A percentile compares a stretch with the other conserved stretches of the same genome.
Evolutionary conservation across 306 rosid genomes (phyloP).

Genomic region (Neltuma alba): DNA sequence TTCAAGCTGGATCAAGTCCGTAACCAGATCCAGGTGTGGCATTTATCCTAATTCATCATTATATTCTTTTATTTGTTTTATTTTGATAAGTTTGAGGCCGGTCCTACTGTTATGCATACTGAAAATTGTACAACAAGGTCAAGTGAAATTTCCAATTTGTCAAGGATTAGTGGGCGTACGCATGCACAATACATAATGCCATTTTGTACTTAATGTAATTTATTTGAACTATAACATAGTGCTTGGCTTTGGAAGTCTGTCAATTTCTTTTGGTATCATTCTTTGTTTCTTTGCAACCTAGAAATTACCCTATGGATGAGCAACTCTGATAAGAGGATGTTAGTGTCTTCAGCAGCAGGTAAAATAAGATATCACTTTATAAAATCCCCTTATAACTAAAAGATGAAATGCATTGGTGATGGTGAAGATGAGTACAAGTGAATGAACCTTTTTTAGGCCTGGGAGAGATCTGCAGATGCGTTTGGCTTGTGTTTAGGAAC

Average conservation of each 20-base stretch:
- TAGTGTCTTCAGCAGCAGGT: neutral
- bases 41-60: neutral
- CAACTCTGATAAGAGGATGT: neutral
- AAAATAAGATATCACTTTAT: neutral
- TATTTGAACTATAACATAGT: neutral
- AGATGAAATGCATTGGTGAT: neutral
- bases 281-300: neutral
- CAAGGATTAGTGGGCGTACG: neutral
- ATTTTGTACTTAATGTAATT: neutral
- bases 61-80: no score
- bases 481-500: neutral
- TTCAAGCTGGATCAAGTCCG: constrained; percentile 70
- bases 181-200: neutral
- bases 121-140: neutral
- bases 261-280: neutral
- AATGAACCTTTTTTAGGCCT: neutral
- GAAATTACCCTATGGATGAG: neutral
- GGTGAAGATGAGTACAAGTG: neutral
- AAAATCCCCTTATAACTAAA: neutral
- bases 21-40: constrained; percentile 67
- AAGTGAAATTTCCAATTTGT: neutral
- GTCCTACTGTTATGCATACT: neutral
- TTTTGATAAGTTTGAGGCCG: neutral
- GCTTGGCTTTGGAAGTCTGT: constrained; percentile 3
- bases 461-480: neutral